Evolutionary conservation across 805 yeast species (phyloP), one percentile per base, ranked within the genome.

Genomic region (Spathaspora arborariae): DNA sequence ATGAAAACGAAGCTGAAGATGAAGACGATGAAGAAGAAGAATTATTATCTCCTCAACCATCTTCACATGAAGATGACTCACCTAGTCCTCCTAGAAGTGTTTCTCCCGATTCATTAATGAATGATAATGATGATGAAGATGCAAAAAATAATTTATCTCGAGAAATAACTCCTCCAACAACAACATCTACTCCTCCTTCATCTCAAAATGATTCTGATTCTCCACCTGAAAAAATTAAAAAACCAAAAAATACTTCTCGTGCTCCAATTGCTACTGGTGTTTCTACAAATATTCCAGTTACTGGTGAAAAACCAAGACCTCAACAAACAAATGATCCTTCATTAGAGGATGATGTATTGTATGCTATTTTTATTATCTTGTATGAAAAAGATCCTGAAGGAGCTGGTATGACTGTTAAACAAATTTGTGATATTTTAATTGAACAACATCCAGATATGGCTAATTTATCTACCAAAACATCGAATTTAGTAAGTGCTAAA

Each of bases 401-500:
- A 43, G 74, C 76, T 49, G 96, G 96, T 53, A 85, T 87, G 90
- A 87, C 96, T n/a, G 96, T 87, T 26, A 87, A 87, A 59, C 95
- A 87, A 60, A 78, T 87, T 49, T 87, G 95, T 66, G 96, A 87
- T 62, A 77, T 83, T 47, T 70, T 87, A 41, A 70, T 82, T 42
- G 88, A 81, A 46, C 76, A 79, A 55, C 92, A 87, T 61, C 95
- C 95, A 1, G 90, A 85, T 42, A 87, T 86, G 90, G 86, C 90
- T 4, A 85, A 81, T 49, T 64, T 87, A 49, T 84, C 90, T 2
- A 83, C 92, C 16, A 87, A 87, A 58, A 83, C 92, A 13, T 85
- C 92, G 20, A 87, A 87, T 60, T 65, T 87, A 54, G 91, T 87
- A 2, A 79, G 87, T 54, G 96, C 96, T 16, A 87, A 87, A 61